Conservation (phyloP, 345 rosid species). For the Melaleuca quinquenervia region DNA sequence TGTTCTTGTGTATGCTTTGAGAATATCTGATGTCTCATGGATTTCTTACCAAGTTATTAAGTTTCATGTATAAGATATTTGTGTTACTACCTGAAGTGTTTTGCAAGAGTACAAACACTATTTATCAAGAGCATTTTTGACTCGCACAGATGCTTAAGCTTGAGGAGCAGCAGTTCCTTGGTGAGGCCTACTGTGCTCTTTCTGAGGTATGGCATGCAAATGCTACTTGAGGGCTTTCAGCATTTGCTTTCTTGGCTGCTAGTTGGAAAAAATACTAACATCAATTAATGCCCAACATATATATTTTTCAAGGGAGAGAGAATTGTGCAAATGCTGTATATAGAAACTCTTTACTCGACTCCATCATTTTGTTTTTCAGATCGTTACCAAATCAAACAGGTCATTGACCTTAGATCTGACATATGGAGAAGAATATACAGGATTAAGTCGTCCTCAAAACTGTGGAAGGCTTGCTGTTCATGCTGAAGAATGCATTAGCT, state of each 20-base stretch:
- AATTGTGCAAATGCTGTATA: neutral
- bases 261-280: neutral
- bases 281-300: neutral
- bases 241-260: neutral
- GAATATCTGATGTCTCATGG: neutral
- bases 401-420: slow-evolving; percentile 44
- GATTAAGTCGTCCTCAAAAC: slow-evolving; percentile 20
- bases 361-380: slow-evolving; percentile 18
- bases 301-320: neutral
- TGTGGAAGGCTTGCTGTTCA: slow-evolving; percentile 60
- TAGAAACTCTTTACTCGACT: neutral
- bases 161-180: slow-evolving; percentile 67
- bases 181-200: slow-evolving; percentile 48
- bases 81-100: neutral
- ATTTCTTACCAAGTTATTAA: neutral
- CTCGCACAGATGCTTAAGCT: slow-evolving; percentile 55
- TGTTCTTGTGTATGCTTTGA: neutral
- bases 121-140: slow-evolving; percentile 2
- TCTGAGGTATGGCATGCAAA: slow-evolving; percentile 36
- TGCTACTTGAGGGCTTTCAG: neutral
- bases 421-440: slow-evolving; percentile 32
- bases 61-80: neutral
- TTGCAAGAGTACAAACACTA: neutral
- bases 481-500: slow-evolving; percentile 79
- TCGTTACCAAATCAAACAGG: slow-evolving; percentile 38